phyloP scores from a whole-genome alignment of 768 basidiomycete genomes.

The Trametes cubensis region DNA sequence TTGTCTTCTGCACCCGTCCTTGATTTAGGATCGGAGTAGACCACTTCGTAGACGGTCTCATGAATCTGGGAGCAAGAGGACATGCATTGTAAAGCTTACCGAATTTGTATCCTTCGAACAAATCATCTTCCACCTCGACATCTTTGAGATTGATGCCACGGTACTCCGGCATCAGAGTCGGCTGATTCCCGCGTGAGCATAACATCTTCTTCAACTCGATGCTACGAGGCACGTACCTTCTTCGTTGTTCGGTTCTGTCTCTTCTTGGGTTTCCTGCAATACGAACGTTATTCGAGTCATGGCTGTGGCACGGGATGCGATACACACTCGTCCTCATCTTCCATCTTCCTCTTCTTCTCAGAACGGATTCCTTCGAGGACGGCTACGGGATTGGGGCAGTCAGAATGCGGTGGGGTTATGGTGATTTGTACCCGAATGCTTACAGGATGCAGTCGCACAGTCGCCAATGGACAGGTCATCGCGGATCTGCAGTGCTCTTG shows the following conservation, averaged over 20 bases:
- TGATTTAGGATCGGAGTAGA: conserved; percentile 75
- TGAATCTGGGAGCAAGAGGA: neutral
- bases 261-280: conserved; percentile 49
- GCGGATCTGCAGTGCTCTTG: conserved; percentile 77
- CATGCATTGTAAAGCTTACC: conserved; percentile 50
- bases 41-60: conserved; percentile 47
- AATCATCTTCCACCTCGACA: conserved; percentile 57
- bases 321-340: conserved; percentile 55
- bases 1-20: conserved; percentile 69
- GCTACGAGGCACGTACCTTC: conserved; percentile 42
- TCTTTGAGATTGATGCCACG: conserved; percentile 64
- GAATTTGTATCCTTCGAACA: conserved; percentile 80
- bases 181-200: conserved; percentile 38
- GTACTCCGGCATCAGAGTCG: conserved; percentile 64
- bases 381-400: conserved; percentile 41
- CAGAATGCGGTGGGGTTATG: neutral
- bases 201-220: no score
- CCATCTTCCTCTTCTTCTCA: conserved; percentile 77
- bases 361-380: conserved; percentile 61
- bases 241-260: conserved; percentile 57
- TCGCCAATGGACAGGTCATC: conserved; percentile 76
- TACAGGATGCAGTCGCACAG: conserved; percentile 73
- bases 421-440: neutral
- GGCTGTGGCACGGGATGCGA: neutral
- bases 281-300: neutral